Evolutionary conservation across 2,329 filamentous ascomycete species (phyloP), one percentile per base, ranked within the genome.

Genomic region (Teratosphaeria zuluensis): DNA sequence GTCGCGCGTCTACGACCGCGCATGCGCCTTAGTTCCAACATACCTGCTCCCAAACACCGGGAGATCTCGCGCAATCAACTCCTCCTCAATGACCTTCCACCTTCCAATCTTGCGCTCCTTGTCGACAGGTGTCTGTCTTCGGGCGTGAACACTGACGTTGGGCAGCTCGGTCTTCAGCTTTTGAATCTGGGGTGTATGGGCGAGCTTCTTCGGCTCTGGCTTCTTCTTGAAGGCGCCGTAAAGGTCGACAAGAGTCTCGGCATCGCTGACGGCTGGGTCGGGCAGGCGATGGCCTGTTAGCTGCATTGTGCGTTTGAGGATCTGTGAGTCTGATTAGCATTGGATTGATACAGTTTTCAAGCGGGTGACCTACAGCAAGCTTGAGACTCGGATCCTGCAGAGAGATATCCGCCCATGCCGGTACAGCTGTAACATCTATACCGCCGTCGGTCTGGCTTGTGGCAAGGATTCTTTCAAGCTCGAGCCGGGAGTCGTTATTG

Each of bases 301-400:
- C 72, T 94, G 88, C 72, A 87, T 84, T 61, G 91, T 77, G 60
- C 90, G 86, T 76, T 96, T 95, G 68, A 86, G 77, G 64, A 94
- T 80, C 92, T 96, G 65, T 12, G 30, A 33, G 16, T 2, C 4
- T 8, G 42, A 9, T 48, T 48, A 48, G 42, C 16, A 48, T 8
- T 8, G n/a, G 42, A 48, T 5, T 2, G n/a, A 48, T 5, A n/a
- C 2, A 48, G 16, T 9, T 3, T 48, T 4, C 16, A 48, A 16
- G 6, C 16, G 19, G 42, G 6, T 48, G 16, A 80, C 86, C 63
- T 81, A 94, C 89, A 59, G 85, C 84, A 77, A 94, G 92, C 70
- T 89, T 90, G 63, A 88, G 70, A 48, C 77, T 72, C 1, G 77
- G 73, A 64, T 89, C 81, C 19, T 75, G 70, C 31, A 94, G 70